Base-by-base conservation (phyloP, 495 filamentous ascomycete genomes). In the Podospora anserina region DNA sequence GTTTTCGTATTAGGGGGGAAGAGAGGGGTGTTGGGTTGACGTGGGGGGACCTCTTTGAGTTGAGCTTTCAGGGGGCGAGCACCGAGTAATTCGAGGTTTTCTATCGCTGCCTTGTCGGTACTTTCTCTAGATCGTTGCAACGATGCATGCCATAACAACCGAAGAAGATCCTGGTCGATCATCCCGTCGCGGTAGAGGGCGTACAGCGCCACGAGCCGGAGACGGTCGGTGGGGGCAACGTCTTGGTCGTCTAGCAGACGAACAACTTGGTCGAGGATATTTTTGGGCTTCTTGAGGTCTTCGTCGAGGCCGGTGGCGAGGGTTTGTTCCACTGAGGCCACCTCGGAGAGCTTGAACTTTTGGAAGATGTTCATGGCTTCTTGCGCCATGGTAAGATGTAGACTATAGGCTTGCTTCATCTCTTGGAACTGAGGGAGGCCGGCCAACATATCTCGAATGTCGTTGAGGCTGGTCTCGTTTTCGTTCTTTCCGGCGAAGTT, bases 351-450 rank as follows among this genome's bases (percentile, higher is more conserved):
- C 72, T 97, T 97, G 70, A 88, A 86, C 20, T 87, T 80, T 73
- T 96, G 88, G 72, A 98, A 99, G 57, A 89, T 85, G 67, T 91
- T 91, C 95, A 98, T 97, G 70, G 92, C 94, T 73, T 97, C 94
- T 74, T 97, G 91, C n/a, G 95, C 96, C 95, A 99, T 99, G 69
- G 87, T 94, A 18, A 99, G 82, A 77, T 99, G 95, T 34, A 99
- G 83, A 0, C 95, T 94, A 75, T 98, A 99, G 44, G 92, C 90
- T 76, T 96, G 91, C 79, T 98, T 97, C 80, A 94, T 91, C 75
- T 92, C 90, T 67, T 96, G 92, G 75, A 96, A 99, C 73, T 99
- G 92, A 27, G 93, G 93, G 67, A 99, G 82, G 54, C 93, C 94
- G 15, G 91, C 95, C 78, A 99, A 80, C 95, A 99, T 99, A 76